Evolutionary conservation across 2,329 filamentous ascomycete genomes (phyloP), one percentile per base, ranked within the genome.

Genomic region (Xylaria sp.): DNA sequence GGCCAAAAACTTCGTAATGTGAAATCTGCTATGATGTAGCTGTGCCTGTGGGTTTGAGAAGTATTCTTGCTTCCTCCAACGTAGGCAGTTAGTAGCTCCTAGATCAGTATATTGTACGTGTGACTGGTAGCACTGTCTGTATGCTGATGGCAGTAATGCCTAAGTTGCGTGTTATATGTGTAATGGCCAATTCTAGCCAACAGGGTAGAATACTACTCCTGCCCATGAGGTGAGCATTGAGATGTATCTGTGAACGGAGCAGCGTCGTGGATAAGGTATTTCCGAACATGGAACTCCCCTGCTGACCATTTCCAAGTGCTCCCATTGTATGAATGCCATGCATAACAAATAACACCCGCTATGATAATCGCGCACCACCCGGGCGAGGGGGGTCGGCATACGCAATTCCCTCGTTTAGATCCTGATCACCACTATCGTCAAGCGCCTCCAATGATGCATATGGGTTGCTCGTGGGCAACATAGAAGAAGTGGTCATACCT

Each of bases 401-500:
- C 10, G 38, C 31, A 7, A 15, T 4, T 13, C 13, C 31, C 22
- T 66, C 59, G 15, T 27, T 53, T 9, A 31, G 13, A 13, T 54
- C 51, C 15, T 60, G 36, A 20, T 63, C 50, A n/a, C 33, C 47
- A n/a, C 20, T 33, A 33, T 63, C 62, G 7, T 74, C 73, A 9
- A 76, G 55, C 5, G 63, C 53, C 20, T 70, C 72, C 15, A 77
- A 71, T 1, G 74, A 73, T 7, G 75, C 70, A 31, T 74, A 77
- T 1, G 74, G 73, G 63, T 77, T 77, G 17, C 57, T 60, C 1
- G 68, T 71, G 7, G 69, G 51, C 13, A 70, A 38, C 10, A 50
- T 44, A 13, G 53, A 59, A 20, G 64, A 20, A 27, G 61, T 11
- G 11, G 58, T 4, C 15, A 53, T 42, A 20, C 31, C 13, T 15